Evolutionary conservation across 2,329 filamentous ascomycete genomes (phyloP).

Genomic region (Fusarium illudens): DNA sequence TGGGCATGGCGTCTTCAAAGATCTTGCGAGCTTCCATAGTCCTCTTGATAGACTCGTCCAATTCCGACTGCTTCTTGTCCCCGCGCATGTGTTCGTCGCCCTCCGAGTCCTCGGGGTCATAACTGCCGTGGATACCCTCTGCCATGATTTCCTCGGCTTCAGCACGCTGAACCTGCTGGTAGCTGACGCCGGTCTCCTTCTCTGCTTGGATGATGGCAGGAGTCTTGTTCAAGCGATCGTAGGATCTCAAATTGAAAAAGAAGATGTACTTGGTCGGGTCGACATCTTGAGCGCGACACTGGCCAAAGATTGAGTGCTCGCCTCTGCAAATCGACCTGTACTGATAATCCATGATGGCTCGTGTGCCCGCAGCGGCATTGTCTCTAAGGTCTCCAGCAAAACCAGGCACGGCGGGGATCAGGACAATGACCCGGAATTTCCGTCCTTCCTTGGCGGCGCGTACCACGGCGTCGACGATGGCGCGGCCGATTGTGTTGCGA

Average conservation of each 20-base stretch:
- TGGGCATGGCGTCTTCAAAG: conserved; percentile 60
- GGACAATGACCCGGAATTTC: conserved; percentile 88
- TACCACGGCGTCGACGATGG: conserved; percentile 91
- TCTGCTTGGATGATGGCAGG: conserved; percentile 77
- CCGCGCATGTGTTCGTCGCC: conserved; percentile 60
- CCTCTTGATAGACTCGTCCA: conserved; percentile 48
- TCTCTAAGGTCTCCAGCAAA: conserved; percentile 92
- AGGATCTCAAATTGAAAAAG: conserved; percentile 92
- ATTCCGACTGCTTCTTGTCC: conserved; percentile 47
- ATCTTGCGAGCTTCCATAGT: conserved; percentile 58
- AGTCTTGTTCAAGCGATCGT: conserved; percentile 90
- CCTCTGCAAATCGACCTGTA: conserved; percentile 96
- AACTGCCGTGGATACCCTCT: conserved; percentile 70
- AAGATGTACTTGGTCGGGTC: conserved; percentile 86
- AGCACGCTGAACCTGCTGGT: conserved; percentile 86
- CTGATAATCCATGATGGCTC: conserved; percentile 98
- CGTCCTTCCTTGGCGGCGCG: conserved; percentile 81
- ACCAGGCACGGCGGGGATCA: conserved; percentile 91
- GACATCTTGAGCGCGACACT: conserved; percentile 75
- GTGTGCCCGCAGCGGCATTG: conserved; percentile 82
- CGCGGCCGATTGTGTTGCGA: conserved; percentile 84
- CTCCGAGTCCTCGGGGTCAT: conserved; percentile 54
- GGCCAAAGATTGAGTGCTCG: conserved; percentile 87
- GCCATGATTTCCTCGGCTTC: conserved; percentile 90
- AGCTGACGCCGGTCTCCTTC: conserved; percentile 81